Percentiles rank a stretch among this genome's conserved stretches.
Evolutionary conservation across 768 basidiomycete genomes (phyloP).

Genomic region (Mrakia blollopis): DNA sequence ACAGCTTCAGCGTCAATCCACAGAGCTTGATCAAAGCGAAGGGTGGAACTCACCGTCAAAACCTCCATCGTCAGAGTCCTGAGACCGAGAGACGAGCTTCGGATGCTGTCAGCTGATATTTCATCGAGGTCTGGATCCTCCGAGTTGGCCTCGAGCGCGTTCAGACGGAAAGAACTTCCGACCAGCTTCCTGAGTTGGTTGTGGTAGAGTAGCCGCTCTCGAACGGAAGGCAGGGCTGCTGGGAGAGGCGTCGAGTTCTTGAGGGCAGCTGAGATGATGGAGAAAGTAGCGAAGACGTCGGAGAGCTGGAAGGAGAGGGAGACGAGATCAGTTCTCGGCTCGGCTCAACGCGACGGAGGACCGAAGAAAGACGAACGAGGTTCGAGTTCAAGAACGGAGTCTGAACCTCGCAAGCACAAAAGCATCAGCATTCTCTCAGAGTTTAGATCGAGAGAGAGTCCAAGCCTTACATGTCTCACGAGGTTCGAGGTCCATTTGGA

Average conservation of each 20-base stretch:
- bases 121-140: neutral
- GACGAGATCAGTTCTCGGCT: neutral
- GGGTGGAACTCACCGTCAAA: neutral
- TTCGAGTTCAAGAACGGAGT: slow-evolving; percentile 56
- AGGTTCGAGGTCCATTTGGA: slow-evolving; percentile 48
- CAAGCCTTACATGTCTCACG: slow-evolving; percentile 41
- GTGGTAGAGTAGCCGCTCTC: slow-evolving; percentile 53
- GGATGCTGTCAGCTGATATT: neutral
- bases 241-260: slow-evolving; percentile 51
- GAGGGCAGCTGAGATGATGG: slow-evolving; percentile 50
- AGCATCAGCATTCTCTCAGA: no score
- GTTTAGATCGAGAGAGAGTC: no score
- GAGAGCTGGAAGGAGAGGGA: slow-evolving; percentile 40
- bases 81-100: neutral
- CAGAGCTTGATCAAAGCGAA: neutral
- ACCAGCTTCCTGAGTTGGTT: neutral
- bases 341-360: slow-evolving; percentile 33
- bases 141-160: neutral
- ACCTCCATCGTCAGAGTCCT: neutral
- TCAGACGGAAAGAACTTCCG: neutral
- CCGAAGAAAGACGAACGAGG: slow-evolving; percentile 45
- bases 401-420: no score
- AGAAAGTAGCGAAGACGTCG: slow-evolving; percentile 51
- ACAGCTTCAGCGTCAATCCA: slow-evolving; percentile 1
- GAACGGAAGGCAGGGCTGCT: slow-evolving; percentile 48